Conservation (phyloP, 2,329 filamentous ascomycete species). For the Trichophyton mentagrophytes region DNA sequence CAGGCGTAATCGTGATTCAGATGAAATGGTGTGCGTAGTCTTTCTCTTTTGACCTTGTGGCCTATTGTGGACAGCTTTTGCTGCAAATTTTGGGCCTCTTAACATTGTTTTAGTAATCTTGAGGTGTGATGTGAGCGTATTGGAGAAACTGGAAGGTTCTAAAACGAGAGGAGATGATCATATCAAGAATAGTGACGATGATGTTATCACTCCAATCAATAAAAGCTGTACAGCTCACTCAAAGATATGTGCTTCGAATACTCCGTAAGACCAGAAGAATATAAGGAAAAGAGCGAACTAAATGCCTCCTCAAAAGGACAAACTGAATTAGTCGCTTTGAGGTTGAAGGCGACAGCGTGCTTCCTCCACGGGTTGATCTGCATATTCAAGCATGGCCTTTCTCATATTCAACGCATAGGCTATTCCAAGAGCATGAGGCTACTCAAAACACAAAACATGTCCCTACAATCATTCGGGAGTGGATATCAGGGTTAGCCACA, state of each 20-base stretch:
- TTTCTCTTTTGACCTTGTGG: not conserved
- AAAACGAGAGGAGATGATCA: not conserved
- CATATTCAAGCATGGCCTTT: not conserved
- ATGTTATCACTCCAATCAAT: not conserved
- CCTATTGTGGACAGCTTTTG: not conserved
- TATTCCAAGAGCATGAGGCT: not conserved
- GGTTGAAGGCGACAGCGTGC: not conserved
- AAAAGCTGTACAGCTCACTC: not conserved
- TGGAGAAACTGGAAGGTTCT: not conserved
- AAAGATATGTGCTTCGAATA: not conserved
- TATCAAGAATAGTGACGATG: not conserved
- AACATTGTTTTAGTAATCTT: not conserved
- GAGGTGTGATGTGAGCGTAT: not conserved
- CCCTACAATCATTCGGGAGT: not conserved
- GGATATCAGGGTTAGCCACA: not conserved
- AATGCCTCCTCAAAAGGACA: not conserved
- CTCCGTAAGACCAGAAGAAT: not conserved
- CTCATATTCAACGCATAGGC: not conserved
- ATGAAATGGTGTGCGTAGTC: not conserved
- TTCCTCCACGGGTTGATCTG: not conserved
- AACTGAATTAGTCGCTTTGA: not conserved
- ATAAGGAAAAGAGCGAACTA: not conserved
- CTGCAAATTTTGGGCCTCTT: not conserved
- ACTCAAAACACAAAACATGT: not conserved
- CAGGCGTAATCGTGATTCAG: not conserved